phyloP scores from a whole-genome alignment of 768 basidiomycete genomes.

The Russula emetica region DNA sequence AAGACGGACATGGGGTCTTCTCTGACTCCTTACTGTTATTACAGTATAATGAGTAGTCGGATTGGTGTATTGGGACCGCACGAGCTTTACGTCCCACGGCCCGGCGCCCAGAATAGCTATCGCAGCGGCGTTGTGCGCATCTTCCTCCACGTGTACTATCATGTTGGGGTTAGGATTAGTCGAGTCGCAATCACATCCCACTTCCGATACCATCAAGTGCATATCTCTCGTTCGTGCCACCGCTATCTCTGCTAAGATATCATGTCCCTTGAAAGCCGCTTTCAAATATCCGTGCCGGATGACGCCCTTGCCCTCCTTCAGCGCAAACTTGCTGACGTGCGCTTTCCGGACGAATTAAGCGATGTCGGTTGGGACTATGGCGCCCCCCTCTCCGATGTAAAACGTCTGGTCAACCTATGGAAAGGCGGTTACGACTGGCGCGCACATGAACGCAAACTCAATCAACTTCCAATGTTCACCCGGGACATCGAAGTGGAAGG shows the following conservation, averaged over 20 bases:
- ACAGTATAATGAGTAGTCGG: too few species aligned
- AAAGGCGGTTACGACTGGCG: slow-evolving; percentile 35
- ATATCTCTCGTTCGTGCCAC: too few species aligned
- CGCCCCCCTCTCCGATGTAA: slow-evolving; percentile 31
- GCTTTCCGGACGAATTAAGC: slow-evolving; percentile 57
- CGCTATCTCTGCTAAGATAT: not conserved
- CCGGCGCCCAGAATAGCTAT: too few species aligned
- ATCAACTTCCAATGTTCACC: slow-evolving; percentile 38
- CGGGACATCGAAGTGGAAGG: slow-evolving; percentile 35
- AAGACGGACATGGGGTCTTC: too few species aligned
- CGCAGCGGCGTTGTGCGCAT: too few species aligned
- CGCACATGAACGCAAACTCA: slow-evolving; percentile 33
- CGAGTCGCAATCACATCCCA: too few species aligned
- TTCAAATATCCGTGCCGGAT: slow-evolving; percentile 47
- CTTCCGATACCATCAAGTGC: too few species aligned
- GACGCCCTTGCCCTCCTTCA: slow-evolving; percentile 39
- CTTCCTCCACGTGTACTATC: too few species aligned
- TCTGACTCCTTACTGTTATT: too few species aligned
- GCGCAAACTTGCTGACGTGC: slow-evolving; percentile 45
- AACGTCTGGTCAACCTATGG: slow-evolving; percentile 33
- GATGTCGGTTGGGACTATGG: slow-evolving; percentile 51
- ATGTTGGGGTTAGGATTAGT: too few species aligned
- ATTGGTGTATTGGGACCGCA: too few species aligned
- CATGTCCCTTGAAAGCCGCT: slow-evolving; percentile 37
- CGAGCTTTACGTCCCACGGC: too few species aligned